Evolutionary conservation across 352 stramenopile species (phyloP), one percentile per base, ranked within the genome.

Genomic region (Globisporangium barbulae): DNA sequence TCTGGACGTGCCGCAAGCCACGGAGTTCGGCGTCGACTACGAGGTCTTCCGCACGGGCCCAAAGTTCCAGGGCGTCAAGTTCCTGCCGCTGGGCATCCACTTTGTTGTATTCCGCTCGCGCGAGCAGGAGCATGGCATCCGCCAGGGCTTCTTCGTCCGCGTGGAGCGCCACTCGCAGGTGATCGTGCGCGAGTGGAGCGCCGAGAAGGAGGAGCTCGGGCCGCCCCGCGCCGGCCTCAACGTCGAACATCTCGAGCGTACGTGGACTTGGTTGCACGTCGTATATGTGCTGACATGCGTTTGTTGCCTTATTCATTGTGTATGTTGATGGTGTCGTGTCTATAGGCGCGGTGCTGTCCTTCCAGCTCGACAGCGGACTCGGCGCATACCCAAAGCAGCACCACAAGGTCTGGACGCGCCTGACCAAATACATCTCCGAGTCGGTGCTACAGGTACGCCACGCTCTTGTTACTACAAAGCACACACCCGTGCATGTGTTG

Each of bases 11-110:
- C 87, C 87, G 10, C 47, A 72, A 54, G 74, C 62, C 53, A 94
- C 82, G 6, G 87, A 96, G 70, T 92, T 96, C 42, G 87, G 87
- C 58, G 72, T 96, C 53, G 87, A 96, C 72, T 96, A 96, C 66
- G 82, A 94, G 60, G 75, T 93, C 17, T 96, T 93, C 64, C 83
- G 87, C 57, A 93, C 85, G 1, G 87, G 84, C 3, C 47, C 75
- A 3, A 85, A 87, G 57, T 96, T 96, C 63, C 77, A 88, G 50
- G 87, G 87, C 61, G 82, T 96, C 63, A 96, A 96, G 68, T 91
- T 96, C 53, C 67, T 96, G 39, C 87, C 87, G 45, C 53, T 90
- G 21, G 87, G 87, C 39, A 60, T 93, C 25, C 87, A 96, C 65
- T 89, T 96, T 45, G 83, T 96, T 4, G 70, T 96, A 19, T 96